Evolutionary conservation across 2,329 filamentous ascomycete species (phyloP).

Genomic region (Thelonectria rubi): DNA sequence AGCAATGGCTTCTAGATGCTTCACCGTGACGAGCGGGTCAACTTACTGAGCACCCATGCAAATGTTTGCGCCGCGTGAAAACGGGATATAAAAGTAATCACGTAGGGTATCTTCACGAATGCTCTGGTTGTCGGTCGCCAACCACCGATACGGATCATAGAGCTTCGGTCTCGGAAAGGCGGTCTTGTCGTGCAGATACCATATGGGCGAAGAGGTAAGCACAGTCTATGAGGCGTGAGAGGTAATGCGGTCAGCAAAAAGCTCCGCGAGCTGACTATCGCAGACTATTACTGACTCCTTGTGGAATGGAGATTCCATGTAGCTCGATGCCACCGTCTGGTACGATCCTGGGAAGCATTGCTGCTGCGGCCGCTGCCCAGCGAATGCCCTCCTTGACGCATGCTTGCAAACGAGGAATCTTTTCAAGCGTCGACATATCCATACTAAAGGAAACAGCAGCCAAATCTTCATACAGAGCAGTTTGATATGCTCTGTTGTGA

Average conservation of each 20-base stretch:
- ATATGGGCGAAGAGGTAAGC: conserved; percentile 43
- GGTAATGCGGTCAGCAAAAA: fast-evolving
- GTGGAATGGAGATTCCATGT: conserved; percentile 35
- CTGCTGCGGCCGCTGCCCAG: conserved; percentile 41
- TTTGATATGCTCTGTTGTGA: conserved; percentile 38
- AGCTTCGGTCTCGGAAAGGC: conserved; percentile 39
- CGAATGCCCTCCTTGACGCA: conserved; percentile 43
- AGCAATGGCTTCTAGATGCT: no score
- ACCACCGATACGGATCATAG: conserved; percentile 42
- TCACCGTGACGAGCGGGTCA: no score
- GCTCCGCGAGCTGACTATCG: not conserved
- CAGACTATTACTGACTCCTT: conserved; percentile 28
- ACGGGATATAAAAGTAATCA: conserved; percentile 43
- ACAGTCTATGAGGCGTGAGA: conserved; percentile 35
- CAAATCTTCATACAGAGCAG: conserved; percentile 37
- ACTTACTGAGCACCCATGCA: conserved; percentile 44
- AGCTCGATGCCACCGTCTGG: conserved; percentile 37
- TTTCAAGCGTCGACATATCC: conserved; percentile 38
- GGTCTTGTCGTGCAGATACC: conserved; percentile 42
- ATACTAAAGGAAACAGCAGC: conserved; percentile 31
- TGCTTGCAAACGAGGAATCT: conserved; percentile 33
- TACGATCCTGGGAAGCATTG: conserved; percentile 42
- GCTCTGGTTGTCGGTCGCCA: conserved; percentile 16
- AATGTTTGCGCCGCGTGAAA: conserved; percentile 42
- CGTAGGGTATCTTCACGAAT: conserved; percentile 30